Evolutionary conservation across 129 eudicot species (phyloP).

Genomic region (Artemisia annua): DNA sequence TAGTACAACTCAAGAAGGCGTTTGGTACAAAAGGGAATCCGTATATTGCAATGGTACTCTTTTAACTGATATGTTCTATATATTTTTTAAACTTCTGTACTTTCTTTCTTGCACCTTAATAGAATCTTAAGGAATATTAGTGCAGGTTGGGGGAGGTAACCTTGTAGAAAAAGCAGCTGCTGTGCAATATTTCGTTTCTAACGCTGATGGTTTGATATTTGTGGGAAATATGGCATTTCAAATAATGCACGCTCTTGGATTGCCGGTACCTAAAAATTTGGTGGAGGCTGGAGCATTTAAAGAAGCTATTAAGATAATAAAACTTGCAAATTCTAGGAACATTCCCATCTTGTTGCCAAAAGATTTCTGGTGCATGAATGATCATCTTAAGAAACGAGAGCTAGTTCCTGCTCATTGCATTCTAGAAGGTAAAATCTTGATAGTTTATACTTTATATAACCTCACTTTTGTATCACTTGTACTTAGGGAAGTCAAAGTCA

Average conservation of each 20-base stretch:
- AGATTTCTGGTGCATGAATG: slow-evolving; percentile 67
- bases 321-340: slow-evolving; percentile 48
- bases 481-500: slow-evolving; percentile 13
- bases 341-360: slow-evolving; percentile 60
- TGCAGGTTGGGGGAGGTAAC: slow-evolving; percentile 82
- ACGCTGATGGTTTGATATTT: slow-evolving; percentile 71
- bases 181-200: slow-evolving; percentile 52
- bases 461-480: neutral
- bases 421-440: slow-evolving; percentile 5
- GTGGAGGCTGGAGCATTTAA: slow-evolving; percentile 56
- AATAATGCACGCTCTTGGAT: slow-evolving; percentile 82
- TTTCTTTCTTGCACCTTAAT: neutral
- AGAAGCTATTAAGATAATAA: slow-evolving; percentile 51
- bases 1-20: slow-evolving; percentile 58
- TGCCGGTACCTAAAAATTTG: slow-evolving; percentile 55
- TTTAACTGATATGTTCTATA: slow-evolving; percentile 9
- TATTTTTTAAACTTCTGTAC: neutral
- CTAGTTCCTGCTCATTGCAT: slow-evolving; percentile 41
- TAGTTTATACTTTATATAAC: neutral
- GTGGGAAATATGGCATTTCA: slow-evolving; percentile 87
- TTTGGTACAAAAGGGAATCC: slow-evolving; percentile 40
- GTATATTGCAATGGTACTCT: slow-evolving; percentile 61
- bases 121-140: slow-evolving; percentile 17
- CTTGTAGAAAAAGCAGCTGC: slow-evolving; percentile 69
- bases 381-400: slow-evolving; percentile 35